A percentile compares a stretch with the other conserved stretches of the same genome.
Conservation (phyloP, 768 basidiomycete species). For the Xerocomellus dryophilus region DNA sequence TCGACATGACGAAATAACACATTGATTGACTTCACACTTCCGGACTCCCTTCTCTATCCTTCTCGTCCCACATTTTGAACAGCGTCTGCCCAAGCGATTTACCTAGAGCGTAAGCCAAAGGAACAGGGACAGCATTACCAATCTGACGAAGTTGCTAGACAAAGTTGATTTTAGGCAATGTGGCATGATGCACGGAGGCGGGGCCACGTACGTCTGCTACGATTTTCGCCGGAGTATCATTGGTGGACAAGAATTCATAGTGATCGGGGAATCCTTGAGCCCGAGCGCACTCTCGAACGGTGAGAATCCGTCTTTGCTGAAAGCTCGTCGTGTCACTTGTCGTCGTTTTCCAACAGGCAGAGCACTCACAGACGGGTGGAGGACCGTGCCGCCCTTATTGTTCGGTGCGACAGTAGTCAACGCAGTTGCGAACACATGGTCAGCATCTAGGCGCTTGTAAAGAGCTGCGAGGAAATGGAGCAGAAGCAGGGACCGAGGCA, state of each 20-base stretch:
- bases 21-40: constrained; percentile 28
- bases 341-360: background rate
- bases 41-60: constrained; percentile 45
- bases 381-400: constrained; percentile 42
- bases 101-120: constrained; percentile 63
- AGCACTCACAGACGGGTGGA: constrained; percentile 45
- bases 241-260: constrained; percentile 57
- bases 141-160: constrained; percentile 71
- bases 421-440: constrained; percentile 59
- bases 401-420: constrained; percentile 55
- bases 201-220: constrained; percentile 50
- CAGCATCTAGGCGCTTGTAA: constrained; percentile 54
- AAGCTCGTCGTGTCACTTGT: background rate
- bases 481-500: background rate
- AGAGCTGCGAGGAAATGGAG: constrained; percentile 36
- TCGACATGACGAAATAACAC: background rate
- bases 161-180: background rate
- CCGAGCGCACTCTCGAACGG: constrained; percentile 64
- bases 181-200: background rate
- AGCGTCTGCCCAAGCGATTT: constrained; percentile 43
- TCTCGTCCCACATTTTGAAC: constrained; percentile 43
- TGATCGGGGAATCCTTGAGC: constrained; percentile 77
- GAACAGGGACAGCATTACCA: constrained; percentile 77
- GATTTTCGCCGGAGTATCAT: constrained; percentile 33
- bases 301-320: constrained; percentile 71